A percentile compares a stretch with the other conserved stretches of the same genome.
Evolutionary conservation across 345 rosid genomes (phyloP).

Genomic region (Ricinus communis): DNA sequence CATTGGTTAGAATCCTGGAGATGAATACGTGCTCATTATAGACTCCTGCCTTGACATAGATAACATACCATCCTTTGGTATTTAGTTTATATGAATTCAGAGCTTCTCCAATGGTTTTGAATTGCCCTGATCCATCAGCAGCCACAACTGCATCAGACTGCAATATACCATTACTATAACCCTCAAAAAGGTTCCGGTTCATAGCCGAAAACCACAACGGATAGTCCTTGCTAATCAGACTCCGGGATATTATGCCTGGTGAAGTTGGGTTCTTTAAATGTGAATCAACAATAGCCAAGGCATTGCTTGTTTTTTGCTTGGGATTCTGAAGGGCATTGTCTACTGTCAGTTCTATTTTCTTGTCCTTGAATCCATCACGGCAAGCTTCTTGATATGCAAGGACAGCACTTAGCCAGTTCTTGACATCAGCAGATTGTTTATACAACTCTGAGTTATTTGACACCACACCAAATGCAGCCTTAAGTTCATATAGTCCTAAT

Average conservation of each 20-base stretch:
- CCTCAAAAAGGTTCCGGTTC: not conserved
- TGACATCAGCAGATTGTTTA: not conserved
- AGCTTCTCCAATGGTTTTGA: not conserved
- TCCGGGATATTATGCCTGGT: not conserved
- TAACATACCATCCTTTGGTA: not conserved
- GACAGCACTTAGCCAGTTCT: slow-evolving; percentile 7
- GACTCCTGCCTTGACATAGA: not conserved
- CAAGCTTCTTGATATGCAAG: slow-evolving; percentile 10
- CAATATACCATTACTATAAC: not conserved
- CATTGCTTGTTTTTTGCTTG: not conserved
- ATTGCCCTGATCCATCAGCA: slow-evolving; percentile 1
- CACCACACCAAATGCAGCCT: not conserved
- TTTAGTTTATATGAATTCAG: not conserved
- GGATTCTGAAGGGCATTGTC: not conserved
- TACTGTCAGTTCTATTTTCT: not conserved
- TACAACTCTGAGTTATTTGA: not conserved
- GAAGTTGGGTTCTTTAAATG: not conserved
- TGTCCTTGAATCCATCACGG: not conserved
- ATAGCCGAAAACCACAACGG: not conserved
- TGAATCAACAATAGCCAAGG: not conserved
- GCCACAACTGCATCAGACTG: slow-evolving; percentile 4
- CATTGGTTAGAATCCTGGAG: not conserved
- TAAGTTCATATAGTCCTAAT: not conserved
- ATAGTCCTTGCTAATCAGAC: not conserved
- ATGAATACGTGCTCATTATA: not conserved